These are phyloP conservation scores for Corynascus novoguineensis DNA, from an alignment of 495 filamentous ascomycete genomes.

Conservation along the genomic window DNA sequence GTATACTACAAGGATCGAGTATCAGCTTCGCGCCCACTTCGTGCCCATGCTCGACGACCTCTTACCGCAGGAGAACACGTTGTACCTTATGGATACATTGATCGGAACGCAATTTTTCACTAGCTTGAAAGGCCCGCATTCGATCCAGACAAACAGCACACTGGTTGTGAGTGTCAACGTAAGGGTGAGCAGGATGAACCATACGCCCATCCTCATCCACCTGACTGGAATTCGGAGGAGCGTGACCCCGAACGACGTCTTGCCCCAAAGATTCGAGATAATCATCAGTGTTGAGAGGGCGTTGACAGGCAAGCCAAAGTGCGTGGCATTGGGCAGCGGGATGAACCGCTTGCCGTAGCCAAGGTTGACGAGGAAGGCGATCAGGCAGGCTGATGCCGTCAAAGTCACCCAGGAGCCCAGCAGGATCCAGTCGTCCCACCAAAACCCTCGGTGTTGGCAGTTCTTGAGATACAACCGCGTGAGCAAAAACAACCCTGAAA, in stretches of 20 bases:
- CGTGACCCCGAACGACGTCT: conserved; percentile 30
- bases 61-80: conserved; percentile 25
- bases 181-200: conserved; percentile 31
- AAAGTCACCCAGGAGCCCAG: conserved; percentile 24
- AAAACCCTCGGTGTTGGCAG: conserved; percentile 27
- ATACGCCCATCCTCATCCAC: conserved; percentile 18
- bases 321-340: conserved; percentile 14
- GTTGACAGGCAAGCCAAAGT: conserved; percentile 18
- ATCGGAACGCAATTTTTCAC: conserved; percentile 26
- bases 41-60: neutral
- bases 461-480: conserved; percentile 28
- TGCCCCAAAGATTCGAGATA: conserved; percentile 25
- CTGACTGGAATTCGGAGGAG: conserved; percentile 19
- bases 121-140: conserved; percentile 28
- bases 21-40: conserved; percentile 2
- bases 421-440: conserved; percentile 32
- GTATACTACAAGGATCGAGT: conserved; percentile 21
- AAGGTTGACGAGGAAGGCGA: conserved; percentile 21
- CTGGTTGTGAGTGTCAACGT: conserved; percentile 31
- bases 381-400: conserved; percentile 11
- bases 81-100: conserved; percentile 20
- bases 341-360: conserved; percentile 30
- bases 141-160: conserved; percentile 32
- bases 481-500: conserved; percentile 26
- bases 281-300: conserved; percentile 22